A percentile compares a stretch with the other conserved stretches of the same genome.
Evolutionary conservation across 345 rosid species (phyloP).

Genomic region (Melaleuca alternifolia): DNA sequence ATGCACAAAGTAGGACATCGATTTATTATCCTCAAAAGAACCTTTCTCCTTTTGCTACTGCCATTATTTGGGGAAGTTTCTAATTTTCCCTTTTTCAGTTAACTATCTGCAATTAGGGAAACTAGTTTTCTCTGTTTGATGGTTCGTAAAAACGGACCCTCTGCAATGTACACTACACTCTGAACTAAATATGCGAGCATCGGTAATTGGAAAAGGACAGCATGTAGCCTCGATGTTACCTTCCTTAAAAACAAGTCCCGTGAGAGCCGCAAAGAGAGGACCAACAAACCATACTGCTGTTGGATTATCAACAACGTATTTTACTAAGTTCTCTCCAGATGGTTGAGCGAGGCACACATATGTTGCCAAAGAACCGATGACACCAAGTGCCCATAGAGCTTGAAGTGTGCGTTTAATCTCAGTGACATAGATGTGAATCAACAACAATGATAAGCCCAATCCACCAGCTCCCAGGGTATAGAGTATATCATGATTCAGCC

Average conservation of each 20-base stretch:
- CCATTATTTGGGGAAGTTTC: not conserved
- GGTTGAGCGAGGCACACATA: conserved; percentile 59
- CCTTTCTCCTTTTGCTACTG: not conserved
- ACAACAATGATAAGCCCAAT: conserved; percentile 57
- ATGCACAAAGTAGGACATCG: not conserved
- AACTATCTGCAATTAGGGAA: not conserved
- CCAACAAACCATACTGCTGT: conserved; percentile 82
- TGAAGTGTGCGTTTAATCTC: conserved; percentile 94
- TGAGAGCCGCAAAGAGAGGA: conserved; percentile 80
- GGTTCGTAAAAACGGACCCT: not conserved
- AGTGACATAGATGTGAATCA: conserved; percentile 86
- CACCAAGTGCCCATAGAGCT: conserved; percentile 83
- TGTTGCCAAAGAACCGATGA: conserved; percentile 55
- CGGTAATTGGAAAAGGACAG: not conserved
- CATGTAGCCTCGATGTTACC: conserved; percentile 21
- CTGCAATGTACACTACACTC: not conserved
- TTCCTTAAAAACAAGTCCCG: conserved; percentile 94
- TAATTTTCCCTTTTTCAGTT: not conserved
- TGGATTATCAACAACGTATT: conserved; percentile 54
- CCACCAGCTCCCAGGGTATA: conserved; percentile 71
- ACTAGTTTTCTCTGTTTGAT: not conserved
- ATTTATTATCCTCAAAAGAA: not conserved
- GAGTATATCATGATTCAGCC: conserved; percentile 57
- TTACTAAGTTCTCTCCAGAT: conserved; percentile 58
- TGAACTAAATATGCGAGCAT: not conserved